A percentile compares a stretch with the other conserved stretches of the same genome.
phyloP scores from a whole-genome alignment of 805 yeast species.

The Lipomyces oligophaga region DNA sequence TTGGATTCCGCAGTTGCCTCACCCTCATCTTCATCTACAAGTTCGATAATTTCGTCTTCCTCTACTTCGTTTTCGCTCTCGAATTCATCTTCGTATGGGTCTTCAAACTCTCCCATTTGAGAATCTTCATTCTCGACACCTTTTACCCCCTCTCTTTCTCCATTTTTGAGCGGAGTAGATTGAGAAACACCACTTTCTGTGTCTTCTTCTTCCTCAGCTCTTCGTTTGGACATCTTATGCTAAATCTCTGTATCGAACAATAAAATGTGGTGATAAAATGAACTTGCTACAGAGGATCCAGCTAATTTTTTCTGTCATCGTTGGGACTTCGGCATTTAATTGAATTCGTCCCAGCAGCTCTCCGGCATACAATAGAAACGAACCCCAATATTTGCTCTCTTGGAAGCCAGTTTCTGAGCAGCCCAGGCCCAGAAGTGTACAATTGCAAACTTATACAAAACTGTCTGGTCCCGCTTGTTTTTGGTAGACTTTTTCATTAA shows the following conservation, averaged over 20 bases:
- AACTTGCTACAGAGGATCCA: too few species aligned
- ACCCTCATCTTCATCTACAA: conserved; percentile 32
- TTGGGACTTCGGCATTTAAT: not conserved
- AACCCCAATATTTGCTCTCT: too few species aligned
- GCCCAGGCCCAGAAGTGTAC: too few species aligned
- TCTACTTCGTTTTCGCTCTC: conserved; percentile 62
- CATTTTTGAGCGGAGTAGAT: conserved; percentile 7
- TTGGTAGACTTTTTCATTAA: too few species aligned
- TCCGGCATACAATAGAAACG: too few species aligned
- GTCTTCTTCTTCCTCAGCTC: conserved; percentile 10
- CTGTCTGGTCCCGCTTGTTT: too few species aligned
- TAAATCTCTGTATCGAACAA: not conserved
- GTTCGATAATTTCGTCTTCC: conserved; percentile 37
- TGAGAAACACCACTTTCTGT: not conserved
- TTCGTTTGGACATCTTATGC: conserved; percentile 21
- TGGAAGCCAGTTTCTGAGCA: too few species aligned
- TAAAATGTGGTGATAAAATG: too few species aligned
- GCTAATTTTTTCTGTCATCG: not conserved
- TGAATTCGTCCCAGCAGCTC: not conserved
- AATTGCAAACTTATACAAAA: too few species aligned
- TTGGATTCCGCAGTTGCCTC: conserved; percentile 28
- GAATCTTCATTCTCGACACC: conserved; percentile 29
- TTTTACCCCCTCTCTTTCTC: conserved; percentile 5
- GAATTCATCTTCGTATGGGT: conserved; percentile 51
- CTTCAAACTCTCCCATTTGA: conserved; percentile 56